These are phyloP conservation scores for Blakeslea trispora DNA, from an alignment of 371 early-diverging fungal genomes.

Conservation along the genomic window DNA sequence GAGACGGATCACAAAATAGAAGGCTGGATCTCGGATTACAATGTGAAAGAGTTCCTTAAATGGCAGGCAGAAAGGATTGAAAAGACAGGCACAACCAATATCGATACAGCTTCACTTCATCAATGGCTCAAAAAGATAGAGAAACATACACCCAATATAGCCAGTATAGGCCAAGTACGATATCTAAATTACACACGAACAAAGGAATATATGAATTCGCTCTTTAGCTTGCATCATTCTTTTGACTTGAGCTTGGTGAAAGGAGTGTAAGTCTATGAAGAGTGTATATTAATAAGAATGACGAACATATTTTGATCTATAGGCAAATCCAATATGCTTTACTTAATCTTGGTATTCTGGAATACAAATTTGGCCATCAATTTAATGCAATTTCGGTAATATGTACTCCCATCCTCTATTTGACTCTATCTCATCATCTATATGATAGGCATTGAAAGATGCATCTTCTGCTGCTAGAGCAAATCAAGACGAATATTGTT, in stretches of 20 bases:
- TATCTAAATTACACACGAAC: conserved; percentile 41
- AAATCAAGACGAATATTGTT: conserved; percentile 35
- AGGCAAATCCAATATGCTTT: conserved; percentile 43
- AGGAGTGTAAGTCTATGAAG: conserved; percentile 29
- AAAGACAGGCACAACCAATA: conserved; percentile 31
- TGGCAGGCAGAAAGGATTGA: conserved; percentile 38
- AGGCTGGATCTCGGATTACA: conserved; percentile 36
- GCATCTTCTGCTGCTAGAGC: conserved; percentile 39
- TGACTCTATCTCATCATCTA: not conserved
- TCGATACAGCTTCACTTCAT: conserved; percentile 29
- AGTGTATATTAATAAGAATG: not conserved
- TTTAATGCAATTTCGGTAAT: conserved; percentile 35
- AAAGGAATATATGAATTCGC: conserved; percentile 40
- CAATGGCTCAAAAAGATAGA: conserved; percentile 31
- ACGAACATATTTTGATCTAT: not conserved
- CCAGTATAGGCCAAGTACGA: conserved; percentile 37
- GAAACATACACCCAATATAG: conserved; percentile 24
- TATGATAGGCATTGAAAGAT: conserved; percentile 34
- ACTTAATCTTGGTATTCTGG: conserved; percentile 40
- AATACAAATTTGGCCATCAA: conserved; percentile 42
- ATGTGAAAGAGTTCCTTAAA: conserved; percentile 30
- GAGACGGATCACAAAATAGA: conserved; percentile 1
- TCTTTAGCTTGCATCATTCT: conserved; percentile 30
- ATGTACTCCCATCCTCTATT: too few relatives aligned
- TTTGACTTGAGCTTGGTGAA: conserved; percentile 35